A percentile compares a stretch with the other conserved stretches of the same genome.
Evolutionary conservation across 2,329 filamentous ascomycete genomes (phyloP).

Genomic region (Macroventuria anomochaeta): DNA sequence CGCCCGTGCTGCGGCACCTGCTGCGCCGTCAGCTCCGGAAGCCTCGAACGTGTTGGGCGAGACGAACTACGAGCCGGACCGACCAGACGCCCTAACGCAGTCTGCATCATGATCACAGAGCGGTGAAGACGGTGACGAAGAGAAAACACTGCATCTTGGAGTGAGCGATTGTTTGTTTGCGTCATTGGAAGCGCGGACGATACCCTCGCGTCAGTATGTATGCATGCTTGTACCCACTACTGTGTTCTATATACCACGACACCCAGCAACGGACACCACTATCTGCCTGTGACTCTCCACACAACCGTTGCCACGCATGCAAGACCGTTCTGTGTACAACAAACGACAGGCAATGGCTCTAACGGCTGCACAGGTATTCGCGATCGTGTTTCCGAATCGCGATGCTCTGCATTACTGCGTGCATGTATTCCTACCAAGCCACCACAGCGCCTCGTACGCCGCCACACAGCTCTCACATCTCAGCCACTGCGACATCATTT

Average conservation of each 20-base stretch:
- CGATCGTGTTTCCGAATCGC: neutral
- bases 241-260: constrained; percentile 24
- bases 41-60: constrained; percentile 49
- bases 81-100: constrained; percentile 35
- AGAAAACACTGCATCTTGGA: neutral
- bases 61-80: constrained; percentile 53
- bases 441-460: constrained; percentile 9
- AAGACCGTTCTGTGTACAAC: constrained; percentile 22
- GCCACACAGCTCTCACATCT: constrained; percentile 3
- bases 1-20: constrained; percentile 55
- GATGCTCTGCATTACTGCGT: neutral
- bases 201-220: constrained; percentile 37
- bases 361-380: neutral
- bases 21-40: constrained; percentile 38
- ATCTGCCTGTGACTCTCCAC: constrained; percentile 7
- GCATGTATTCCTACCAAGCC: neutral
- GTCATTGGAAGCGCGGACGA: constrained; percentile 24
- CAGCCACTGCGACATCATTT: neutral
- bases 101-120: constrained; percentile 25
- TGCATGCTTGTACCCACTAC: constrained; percentile 28
- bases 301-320: constrained; percentile 20
- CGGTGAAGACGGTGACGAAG: neutral
- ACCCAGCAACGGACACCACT: constrained; percentile 26
- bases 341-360: constrained; percentile 7
- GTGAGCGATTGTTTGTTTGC: constrained; percentile 15